phyloP scores from a whole-genome alignment of 306 rosid genomes.

The Prunus kanzakura region DNA sequence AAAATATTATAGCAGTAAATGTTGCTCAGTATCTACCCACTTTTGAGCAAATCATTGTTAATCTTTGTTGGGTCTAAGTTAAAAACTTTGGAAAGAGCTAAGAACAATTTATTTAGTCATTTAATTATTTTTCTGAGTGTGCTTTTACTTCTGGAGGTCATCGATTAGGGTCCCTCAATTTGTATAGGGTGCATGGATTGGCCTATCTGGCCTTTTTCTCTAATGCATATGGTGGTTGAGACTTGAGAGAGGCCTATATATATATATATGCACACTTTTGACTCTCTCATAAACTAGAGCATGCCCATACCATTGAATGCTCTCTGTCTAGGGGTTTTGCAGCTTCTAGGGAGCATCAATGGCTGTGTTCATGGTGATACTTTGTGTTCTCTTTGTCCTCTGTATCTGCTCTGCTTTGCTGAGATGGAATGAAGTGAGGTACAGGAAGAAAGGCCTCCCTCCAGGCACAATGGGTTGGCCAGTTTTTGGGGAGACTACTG shows the following conservation, averaged over 20 bases:
- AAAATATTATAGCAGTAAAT: constrained; percentile 17
- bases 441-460: constrained; percentile 81
- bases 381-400: constrained; percentile 51
- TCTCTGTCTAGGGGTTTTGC: constrained; percentile 25
- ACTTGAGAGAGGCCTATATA: constrained; percentile 41
- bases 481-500: constrained; percentile 88
- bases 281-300: constrained; percentile 32
- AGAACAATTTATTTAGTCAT: constrained; percentile 12
- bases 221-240: constrained; percentile 36
- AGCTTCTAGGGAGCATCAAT: constrained; percentile 48
- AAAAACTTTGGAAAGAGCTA: background rate
- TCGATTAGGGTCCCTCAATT: constrained; percentile 55
- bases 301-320: constrained; percentile 32
- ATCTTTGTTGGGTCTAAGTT: constrained; percentile 12
- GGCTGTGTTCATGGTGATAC: constrained; percentile 51
- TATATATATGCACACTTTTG: constrained; percentile 45
- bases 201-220: constrained; percentile 45
- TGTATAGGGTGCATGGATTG: constrained; percentile 50
- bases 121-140: constrained; percentile 7
- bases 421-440: constrained; percentile 80
- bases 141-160: constrained; percentile 24
- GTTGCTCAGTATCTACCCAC: constrained; percentile 32
- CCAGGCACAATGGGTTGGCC: constrained; percentile 99
- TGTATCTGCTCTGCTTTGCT: constrained; percentile 84
- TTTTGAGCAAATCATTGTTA: constrained; percentile 3